Conservation (phyloP, 306 rosid species). For the Rosa multiflora region DNA sequence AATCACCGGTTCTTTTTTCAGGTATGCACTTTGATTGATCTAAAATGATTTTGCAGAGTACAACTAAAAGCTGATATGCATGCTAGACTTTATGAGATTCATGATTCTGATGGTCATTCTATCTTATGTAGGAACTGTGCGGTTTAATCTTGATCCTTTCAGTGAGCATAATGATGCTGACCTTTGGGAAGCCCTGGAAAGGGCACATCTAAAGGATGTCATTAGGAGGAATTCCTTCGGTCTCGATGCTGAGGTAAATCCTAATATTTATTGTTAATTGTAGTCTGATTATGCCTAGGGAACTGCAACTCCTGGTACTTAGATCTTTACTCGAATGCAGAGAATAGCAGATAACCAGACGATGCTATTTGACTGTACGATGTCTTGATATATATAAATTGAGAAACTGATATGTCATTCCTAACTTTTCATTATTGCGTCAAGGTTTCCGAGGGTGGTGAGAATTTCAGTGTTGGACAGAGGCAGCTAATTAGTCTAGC, state of each 20-base stretch:
- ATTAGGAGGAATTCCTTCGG: slow-evolving; percentile 69
- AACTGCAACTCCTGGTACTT: not conserved
- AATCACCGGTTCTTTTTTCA: slow-evolving; percentile 84
- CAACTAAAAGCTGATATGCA: not conserved
- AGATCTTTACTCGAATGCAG: not conserved
- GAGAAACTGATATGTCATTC: not conserved
- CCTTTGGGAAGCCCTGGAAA: slow-evolving; percentile 86
- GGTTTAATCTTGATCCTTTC: slow-evolving; percentile 89
- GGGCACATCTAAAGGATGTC: slow-evolving; percentile 76
- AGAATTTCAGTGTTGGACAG: slow-evolving; percentile 93
- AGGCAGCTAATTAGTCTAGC: slow-evolving; percentile 84
- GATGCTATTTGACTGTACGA: not conserved
- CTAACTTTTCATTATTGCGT: slow-evolving; percentile 15
- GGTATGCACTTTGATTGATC: slow-evolving; percentile 37
- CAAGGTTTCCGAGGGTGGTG: slow-evolving; percentile 88
- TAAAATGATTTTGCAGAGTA: not conserved
- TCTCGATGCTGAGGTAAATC: slow-evolving; percentile 72
- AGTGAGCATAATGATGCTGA: slow-evolving; percentile 74
- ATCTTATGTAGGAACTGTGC: slow-evolving; percentile 58
- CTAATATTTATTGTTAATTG: not conserved
- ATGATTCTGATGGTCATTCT: slow-evolving; percentile 13
- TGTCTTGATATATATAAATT: not conserved
- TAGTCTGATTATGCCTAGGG: not conserved
- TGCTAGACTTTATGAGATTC: not conserved
- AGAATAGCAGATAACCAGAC: not conserved